A percentile compares a stretch with the other conserved stretches of the same genome.
Conservation (phyloP, 768 basidiomycete genomes). For the Rhizopogon rudus region DNA sequence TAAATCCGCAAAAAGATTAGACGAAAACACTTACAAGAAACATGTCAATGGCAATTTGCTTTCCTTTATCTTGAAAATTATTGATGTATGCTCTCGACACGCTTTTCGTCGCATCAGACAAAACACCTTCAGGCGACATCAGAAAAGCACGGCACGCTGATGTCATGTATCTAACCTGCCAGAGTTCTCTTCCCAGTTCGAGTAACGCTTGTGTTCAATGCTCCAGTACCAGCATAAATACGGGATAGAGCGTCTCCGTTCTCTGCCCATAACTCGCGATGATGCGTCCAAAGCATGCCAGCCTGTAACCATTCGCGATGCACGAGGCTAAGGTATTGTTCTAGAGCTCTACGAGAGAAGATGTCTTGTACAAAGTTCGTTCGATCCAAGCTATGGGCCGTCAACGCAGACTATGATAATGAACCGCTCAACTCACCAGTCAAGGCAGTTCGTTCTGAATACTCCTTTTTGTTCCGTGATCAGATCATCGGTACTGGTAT, state of each 20-base stretch:
- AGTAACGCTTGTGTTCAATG: constrained; percentile 95
- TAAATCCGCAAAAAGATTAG: background rate
- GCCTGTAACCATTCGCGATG: constrained; percentile 73
- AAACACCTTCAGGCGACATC: constrained; percentile 49
- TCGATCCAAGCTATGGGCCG: constrained; percentile 70
- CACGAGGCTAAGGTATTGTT: constrained; percentile 77
- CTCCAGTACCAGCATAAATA: constrained; percentile 92
- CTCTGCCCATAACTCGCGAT: constrained; percentile 96
- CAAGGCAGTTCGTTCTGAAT: constrained; percentile 93
- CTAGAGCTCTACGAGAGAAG: constrained; percentile 74
- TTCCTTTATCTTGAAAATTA: constrained; percentile 94
- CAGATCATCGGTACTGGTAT: constrained; percentile 56
- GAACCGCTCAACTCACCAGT: constrained; percentile 57
- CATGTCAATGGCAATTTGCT: constrained; percentile 93
- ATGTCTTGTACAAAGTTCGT: constrained; percentile 98
- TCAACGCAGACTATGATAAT: constrained; percentile 1
- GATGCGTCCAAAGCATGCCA: constrained; percentile 72
- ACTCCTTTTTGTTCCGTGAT: constrained; percentile 90
- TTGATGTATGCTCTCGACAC: constrained; percentile 96
- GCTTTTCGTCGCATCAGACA: constrained; percentile 96
- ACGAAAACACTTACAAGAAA: constrained; percentile 61
- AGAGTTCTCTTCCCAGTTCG: constrained; percentile 91
- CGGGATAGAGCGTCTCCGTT: constrained; percentile 90
- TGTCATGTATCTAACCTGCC: constrained; percentile 47
- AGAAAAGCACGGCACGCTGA: background rate